Conservation (phyloP, 495 filamentous ascomycete genomes). For the Hypoxylon subgilvum region DNA sequence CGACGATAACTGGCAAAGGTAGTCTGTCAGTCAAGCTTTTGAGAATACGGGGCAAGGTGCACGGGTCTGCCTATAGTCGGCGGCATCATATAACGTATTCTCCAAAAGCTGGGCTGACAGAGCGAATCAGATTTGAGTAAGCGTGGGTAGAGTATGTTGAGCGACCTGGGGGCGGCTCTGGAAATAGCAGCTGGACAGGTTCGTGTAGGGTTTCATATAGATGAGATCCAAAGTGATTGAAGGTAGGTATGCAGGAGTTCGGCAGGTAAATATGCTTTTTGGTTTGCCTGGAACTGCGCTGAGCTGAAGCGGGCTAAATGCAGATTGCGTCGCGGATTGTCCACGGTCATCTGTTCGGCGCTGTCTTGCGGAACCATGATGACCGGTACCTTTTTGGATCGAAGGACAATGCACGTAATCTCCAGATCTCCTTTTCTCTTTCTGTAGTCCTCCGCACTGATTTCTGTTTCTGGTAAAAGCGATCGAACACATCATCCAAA, state of each 20-base stretch:
- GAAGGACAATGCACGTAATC: too few species aligned
- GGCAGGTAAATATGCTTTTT: too few species aligned
- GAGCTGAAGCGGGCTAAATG: background rate
- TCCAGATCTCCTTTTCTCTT: background rate
- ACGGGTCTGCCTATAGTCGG: constrained; percentile 24
- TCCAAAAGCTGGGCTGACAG: background rate
- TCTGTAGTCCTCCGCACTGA: background rate
- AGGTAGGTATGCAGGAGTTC: too few species aligned
- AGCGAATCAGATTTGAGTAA: constrained; percentile 12
- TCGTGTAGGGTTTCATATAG: constrained; percentile 21
- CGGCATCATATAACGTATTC: too few species aligned
- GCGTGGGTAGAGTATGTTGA: constrained; percentile 6
- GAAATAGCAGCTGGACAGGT: constrained; percentile 23
- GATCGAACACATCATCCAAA: constrained; percentile 22
- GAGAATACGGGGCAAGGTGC: constrained; percentile 20
- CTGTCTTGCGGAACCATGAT: too few species aligned
- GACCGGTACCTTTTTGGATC: too few species aligned
- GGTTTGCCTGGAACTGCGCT: background rate
- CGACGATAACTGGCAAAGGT: constrained; percentile 5
- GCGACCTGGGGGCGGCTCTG: constrained; percentile 4
- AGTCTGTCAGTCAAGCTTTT: constrained; percentile 17
- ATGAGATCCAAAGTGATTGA: constrained; percentile 6
- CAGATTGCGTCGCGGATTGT: background rate
- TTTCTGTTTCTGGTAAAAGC: constrained; percentile 31
- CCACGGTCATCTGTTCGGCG: background rate